phyloP scores from a whole-genome alignment of 768 basidiomycete species.

The Pisolithus microcarpus region DNA sequence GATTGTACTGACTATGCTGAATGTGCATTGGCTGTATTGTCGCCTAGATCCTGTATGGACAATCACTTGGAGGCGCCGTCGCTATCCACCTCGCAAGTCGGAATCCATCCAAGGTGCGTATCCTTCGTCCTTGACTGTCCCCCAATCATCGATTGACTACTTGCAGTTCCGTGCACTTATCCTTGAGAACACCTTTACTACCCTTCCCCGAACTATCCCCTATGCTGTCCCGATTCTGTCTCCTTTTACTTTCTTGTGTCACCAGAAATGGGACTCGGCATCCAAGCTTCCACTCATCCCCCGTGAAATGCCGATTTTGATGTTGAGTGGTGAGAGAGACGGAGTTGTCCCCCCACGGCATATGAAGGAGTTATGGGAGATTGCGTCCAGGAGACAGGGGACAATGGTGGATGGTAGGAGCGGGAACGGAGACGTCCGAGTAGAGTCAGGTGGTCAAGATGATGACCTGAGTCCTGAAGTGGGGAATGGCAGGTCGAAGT shows the following conservation, averaged over 20 bases:
- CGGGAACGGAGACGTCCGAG: background rate
- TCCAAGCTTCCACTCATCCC: constrained; percentile 59
- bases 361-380: constrained; percentile 62
- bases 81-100: constrained; percentile 79
- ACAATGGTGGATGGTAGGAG: background rate
- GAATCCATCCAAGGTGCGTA: constrained; percentile 57
- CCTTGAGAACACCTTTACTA: constrained; percentile 91
- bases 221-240: constrained; percentile 66
- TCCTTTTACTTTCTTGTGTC: constrained; percentile 71
- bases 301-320: constrained; percentile 62
- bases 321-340: constrained; percentile 65
- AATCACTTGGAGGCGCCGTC: constrained; percentile 90
- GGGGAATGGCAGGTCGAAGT: constrained; percentile 48
- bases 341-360: constrained; percentile 48
- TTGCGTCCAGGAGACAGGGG: constrained; percentile 45
- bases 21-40: background rate
- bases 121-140: background rate
- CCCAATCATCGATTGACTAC: background rate
- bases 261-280: constrained; percentile 83
- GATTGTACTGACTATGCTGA: background rate
- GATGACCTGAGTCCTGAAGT: constrained; percentile 34
- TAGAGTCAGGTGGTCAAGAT: constrained; percentile 8
- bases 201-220: constrained; percentile 77
- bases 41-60: constrained; percentile 66
- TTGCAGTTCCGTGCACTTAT: constrained; percentile 67